Conservation (phyloP, 495 filamentous ascomycete species). For the Penicillium malachiteum region DNA sequence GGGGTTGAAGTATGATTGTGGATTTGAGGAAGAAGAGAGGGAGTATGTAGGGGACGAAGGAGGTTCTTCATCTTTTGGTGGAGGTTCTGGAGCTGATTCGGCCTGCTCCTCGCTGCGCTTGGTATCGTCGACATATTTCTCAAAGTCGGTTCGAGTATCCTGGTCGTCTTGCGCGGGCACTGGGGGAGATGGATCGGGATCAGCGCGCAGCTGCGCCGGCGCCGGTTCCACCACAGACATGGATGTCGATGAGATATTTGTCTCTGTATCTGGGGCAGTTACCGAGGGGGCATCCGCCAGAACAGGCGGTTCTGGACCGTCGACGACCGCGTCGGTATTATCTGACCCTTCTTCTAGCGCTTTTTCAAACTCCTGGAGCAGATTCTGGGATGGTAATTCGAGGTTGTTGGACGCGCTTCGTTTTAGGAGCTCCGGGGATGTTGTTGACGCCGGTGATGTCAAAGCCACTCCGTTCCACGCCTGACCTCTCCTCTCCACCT, state of each 20-base stretch:
- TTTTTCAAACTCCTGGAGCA: constrained; percentile 17
- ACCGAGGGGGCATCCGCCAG: constrained; percentile 8
- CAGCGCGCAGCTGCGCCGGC: constrained; percentile 24
- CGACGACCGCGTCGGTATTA: constrained; percentile 21
- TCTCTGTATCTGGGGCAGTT: constrained; percentile 10
- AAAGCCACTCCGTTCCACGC: constrained; percentile 55
- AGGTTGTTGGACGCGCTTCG: constrained; percentile 24
- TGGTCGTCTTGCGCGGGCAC: constrained; percentile 9
- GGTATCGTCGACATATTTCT: constrained; percentile 47
- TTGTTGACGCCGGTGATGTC: constrained; percentile 15
- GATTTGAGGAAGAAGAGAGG: constrained; percentile 41
- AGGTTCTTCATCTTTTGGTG: constrained; percentile 38
- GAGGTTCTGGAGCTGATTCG: constrained; percentile 34
- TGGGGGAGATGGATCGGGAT: constrained; percentile 6
- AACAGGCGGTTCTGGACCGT: constrained; percentile 15
- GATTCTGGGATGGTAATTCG: constrained; percentile 20
- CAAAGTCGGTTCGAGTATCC: constrained; percentile 40
- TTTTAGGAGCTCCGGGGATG: constrained; percentile 3
- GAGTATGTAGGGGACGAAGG: constrained; percentile 26
- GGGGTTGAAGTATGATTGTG: constrained; percentile 53
- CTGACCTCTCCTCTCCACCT: constrained; percentile 59
- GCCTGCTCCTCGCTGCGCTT: constrained; percentile 36
- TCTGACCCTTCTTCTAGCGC: constrained; percentile 14
- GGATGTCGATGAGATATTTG: constrained; percentile 17
- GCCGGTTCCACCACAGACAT: constrained; percentile 37